Conservation (phyloP, 768 basidiomycete genomes). For the Pluteus cervinus region DNA sequence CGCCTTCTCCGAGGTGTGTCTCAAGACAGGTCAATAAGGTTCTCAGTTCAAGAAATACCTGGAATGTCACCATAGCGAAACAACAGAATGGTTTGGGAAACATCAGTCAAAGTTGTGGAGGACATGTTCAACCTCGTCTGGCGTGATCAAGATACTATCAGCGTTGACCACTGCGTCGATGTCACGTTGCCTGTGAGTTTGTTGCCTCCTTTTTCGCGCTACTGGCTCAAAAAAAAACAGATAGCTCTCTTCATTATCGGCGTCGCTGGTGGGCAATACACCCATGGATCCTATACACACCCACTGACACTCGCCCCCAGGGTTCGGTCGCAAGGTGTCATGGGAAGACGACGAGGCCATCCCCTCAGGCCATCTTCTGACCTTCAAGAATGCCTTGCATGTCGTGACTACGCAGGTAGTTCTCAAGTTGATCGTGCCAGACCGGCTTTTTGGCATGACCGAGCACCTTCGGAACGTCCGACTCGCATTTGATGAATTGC, state of each 20-base stretch:
- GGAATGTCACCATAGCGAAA: conserved; percentile 26
- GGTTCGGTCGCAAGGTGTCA: conserved; percentile 45
- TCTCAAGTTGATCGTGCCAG: conserved; percentile 31
- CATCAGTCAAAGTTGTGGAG: conserved; percentile 33
- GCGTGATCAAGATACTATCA: conserved; percentile 32
- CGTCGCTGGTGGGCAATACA: conserved; percentile 35
- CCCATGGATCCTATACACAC: neutral
- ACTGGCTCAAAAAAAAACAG: conserved; percentile 21
- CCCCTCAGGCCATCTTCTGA: conserved; percentile 38
- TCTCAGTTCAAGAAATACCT: neutral
- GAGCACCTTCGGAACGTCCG: conserved; percentile 21
- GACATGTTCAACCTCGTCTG: conserved; percentile 45
- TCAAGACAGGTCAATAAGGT: neutral
- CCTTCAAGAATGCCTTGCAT: conserved; percentile 45
- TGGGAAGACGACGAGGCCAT: conserved; percentile 36
- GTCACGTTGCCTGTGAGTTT: conserved; percentile 45
- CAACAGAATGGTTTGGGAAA: conserved; percentile 44
- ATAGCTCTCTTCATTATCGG: conserved; percentile 52
- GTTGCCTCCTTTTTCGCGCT: neutral
- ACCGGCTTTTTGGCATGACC: conserved; percentile 31
- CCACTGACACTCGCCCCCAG: conserved; percentile 14
- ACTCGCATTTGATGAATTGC: conserved; percentile 37
- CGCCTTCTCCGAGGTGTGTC: conserved; percentile 55
- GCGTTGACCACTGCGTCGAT: conserved; percentile 40
- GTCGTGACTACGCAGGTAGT: conserved; percentile 31